phyloP scores from a whole-genome alignment of 2,329 filamentous ascomycete genomes.

The Penicillium glabrum region DNA sequence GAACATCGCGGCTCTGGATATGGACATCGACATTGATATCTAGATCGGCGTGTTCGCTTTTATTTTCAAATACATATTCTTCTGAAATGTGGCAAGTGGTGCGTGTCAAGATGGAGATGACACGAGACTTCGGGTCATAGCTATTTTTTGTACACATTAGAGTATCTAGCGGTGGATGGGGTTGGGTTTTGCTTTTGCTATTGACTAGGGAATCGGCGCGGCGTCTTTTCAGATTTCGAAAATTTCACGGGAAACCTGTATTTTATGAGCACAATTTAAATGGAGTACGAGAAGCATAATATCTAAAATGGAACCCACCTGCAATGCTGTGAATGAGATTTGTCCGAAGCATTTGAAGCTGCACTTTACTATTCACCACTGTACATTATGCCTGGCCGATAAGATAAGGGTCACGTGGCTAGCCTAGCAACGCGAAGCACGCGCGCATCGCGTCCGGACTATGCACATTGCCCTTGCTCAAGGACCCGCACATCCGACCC shows the following conservation, averaged over 20 bases:
- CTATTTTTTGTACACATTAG: constrained; percentile 6
- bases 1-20: constrained; percentile 81
- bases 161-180: background rate
- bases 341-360: background rate
- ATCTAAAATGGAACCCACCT: background rate
- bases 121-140: background rate
- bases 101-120: background rate
- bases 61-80: background rate
- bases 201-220: constrained; percentile 4
- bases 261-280: constrained; percentile 16
- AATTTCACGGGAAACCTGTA: background rate
- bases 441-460: constrained; percentile 23
- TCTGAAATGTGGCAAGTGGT: background rate
- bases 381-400: constrained; percentile 1
- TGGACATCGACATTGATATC: constrained; percentile 91
- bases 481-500: constrained; percentile 6
- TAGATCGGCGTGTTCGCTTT: constrained; percentile 36
- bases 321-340: background rate
- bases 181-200: constrained; percentile 2
- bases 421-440: constrained; percentile 24
- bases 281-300: constrained; percentile 14
- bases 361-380: background rate
- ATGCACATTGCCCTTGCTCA: constrained; percentile 17
- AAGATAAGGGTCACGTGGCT: constrained; percentile 22
- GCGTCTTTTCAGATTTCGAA: constrained; percentile 5